Base-by-base conservation (phyloP, 768 basidiomycete species). In the Trametes cingulata region DNA sequence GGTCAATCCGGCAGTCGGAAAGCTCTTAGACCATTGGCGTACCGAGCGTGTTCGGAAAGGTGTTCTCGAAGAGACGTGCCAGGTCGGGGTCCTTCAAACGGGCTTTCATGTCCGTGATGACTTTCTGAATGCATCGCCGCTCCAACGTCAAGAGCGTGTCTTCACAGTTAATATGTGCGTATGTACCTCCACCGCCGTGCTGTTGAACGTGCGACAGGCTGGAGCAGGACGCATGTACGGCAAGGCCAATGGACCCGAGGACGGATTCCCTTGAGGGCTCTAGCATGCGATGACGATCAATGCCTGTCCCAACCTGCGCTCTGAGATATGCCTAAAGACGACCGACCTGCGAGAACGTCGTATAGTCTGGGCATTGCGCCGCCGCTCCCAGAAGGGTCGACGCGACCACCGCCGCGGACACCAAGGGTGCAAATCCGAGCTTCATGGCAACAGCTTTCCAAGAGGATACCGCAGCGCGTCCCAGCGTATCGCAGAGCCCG, bases 1-100 rank as follows among this genome's bases (percentile, higher is more conserved):
- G n/a, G 39, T 14, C n/a, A 40, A 3, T 40, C 13, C 39, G 14
- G 29, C 29, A 40, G 4, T 40, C 6, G 39, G 13, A 15, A 5
- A 3, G 4, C 14, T n/a, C 4, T 14, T 14, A 40, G 14, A 40
- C n/a, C 6, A 40, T 14, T 3, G 6, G 14, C 77, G 59, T 64
- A 88, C 88, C 90, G 45, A 92, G 80, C 0, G 90, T 92, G 65
- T 90, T 90, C 3, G 90, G 90, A 68, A 91, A 90, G 0, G 90
- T 86, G 62, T 91, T 92, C 71, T 91, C 90, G 64, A 92, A 92
- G 20, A 92, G 70, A 50, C 88, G 81, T 13, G 90, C 90, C 52
- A 92, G 64, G 66, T 92, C 90, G 0, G 89, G 86, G 68, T 92
- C 88, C 69, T 85, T 90, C 57, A 92, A 74, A 45, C 86, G 78